phyloP scores from a whole-genome alignment of 2,329 filamentous ascomycete genomes.

The Microcyclospora pomicola region DNA sequence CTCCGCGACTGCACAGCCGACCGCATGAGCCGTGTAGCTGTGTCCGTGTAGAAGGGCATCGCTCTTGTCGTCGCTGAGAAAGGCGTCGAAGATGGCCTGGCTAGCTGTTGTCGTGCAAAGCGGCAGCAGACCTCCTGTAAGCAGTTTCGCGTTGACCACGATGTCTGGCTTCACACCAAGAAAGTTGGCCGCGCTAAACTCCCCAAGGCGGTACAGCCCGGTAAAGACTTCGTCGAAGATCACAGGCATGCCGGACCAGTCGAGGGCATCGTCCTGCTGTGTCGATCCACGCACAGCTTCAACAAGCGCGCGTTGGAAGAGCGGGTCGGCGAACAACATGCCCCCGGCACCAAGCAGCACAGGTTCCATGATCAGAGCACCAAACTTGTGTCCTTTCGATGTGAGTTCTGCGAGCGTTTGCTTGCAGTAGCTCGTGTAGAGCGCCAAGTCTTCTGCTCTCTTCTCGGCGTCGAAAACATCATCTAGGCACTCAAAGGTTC shows the following conservation, averaged over 20 bases:
- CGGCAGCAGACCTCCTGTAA: constrained; percentile 68
- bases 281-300: constrained; percentile 43
- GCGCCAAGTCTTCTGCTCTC: constrained; percentile 7
- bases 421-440: constrained; percentile 22
- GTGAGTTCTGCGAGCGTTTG: constrained; percentile 35
- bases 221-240: constrained; percentile 84
- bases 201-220: constrained; percentile 67
- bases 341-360: constrained; percentile 69
- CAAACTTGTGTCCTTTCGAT: constrained; percentile 51
- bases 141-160: constrained; percentile 66
- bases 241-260: constrained; percentile 63
- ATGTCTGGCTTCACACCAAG: constrained; percentile 58
- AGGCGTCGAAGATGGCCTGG: constrained; percentile 57
- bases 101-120: constrained; percentile 65
- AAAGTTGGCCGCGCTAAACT: constrained; percentile 56
- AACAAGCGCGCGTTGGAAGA: constrained; percentile 63
- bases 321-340: constrained; percentile 71
- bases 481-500: constrained; percentile 35
- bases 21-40: constrained; percentile 72
- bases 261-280: constrained; percentile 3
- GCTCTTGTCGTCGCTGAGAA: constrained; percentile 57
- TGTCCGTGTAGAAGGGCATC: constrained; percentile 73
- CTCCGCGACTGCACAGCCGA: constrained; percentile 68
- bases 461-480: constrained; percentile 46
- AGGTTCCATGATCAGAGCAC: constrained; percentile 67